Base-by-base conservation (phyloP, 108 stramenopile species). In the Fragilariopsis cylindrus region DNA sequence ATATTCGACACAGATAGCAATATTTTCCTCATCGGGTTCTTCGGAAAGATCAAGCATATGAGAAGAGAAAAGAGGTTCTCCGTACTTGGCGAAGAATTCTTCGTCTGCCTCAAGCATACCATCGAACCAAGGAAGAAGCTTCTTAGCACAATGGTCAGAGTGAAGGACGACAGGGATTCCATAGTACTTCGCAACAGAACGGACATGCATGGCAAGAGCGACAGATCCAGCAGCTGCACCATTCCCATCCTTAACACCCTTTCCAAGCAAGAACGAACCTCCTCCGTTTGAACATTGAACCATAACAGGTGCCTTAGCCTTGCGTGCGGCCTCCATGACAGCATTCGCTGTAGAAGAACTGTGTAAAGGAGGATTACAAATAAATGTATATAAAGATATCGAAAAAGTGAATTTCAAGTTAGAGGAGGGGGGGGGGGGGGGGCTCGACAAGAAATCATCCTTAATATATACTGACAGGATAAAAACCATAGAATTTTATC, bases 71-170 rank as follows among this genome's bases (percentile, higher is more conserved):
- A 97, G 84, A 13, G 96, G 96, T 76, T 97, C 96, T 60, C 94
- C 94, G 73, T 84, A 93, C 81, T 96, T 92, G 60, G 49, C 75
- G 69, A 80, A 98, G 82, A 89, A 98, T 46, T 94, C 95, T 85
- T 96, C 88, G 71, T 98, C 89, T 43, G 97, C 97, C 77, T 87
- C 77, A 70, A 98, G 85, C 95, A 98, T 96, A 74, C 93, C 97
- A 74, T 98, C 98, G 83, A 97, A 97, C 95, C 93, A 94, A 30
- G 95, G 93, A 53, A 94, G 88, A 50, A 95, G 88, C 67, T 95
- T 94, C 87, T 96, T 96, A 71, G 96, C 96, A 76, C 98, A 98
- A 85, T 98, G 98, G 82, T 98, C 98, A 5, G 95, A 94, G 87
- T 98, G 98, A 49, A 98, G 86, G 62, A 98, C 86, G 62, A 98